These are phyloP conservation scores for Fusarium sp. DNA, from an alignment of 2,329 filamentous ascomycete genomes.

Conservation along the genomic window DNA sequence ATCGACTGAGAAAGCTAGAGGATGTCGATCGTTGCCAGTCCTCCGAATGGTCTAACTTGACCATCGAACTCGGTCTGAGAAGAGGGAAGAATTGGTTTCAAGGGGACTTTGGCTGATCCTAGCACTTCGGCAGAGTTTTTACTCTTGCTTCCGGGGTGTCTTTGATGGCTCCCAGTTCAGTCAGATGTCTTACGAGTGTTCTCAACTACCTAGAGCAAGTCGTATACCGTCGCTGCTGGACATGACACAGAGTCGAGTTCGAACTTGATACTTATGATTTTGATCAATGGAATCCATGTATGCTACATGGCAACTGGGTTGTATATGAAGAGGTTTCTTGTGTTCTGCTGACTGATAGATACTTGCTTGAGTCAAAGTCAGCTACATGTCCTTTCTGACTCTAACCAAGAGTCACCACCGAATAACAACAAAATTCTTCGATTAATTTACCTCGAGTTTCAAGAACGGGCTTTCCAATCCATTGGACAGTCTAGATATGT, in stretches of 20 bases:
- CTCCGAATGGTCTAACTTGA: conserved; percentile 23
- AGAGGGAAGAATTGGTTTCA: background rate
- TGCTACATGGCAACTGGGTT: background rate
- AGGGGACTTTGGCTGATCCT: background rate
- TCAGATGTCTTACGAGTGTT: background rate
- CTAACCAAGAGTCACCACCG: background rate
- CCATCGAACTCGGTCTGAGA: background rate
- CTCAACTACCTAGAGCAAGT: background rate
- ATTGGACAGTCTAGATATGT: background rate
- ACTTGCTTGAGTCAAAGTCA: background rate
- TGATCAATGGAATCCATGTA: background rate
- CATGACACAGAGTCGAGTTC: background rate
- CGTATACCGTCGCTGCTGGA: background rate
- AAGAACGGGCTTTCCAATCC: background rate
- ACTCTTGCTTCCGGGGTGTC: background rate
- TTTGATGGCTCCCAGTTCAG: background rate
- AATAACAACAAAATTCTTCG: background rate
- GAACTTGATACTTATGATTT: background rate
- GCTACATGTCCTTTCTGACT: background rate
- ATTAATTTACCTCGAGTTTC: background rate
- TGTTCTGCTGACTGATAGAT: background rate
- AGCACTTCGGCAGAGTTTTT: background rate
- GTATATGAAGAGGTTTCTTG: background rate
- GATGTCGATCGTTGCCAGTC: conserved; percentile 12
- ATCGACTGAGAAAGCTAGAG: background rate